Conservation (phyloP, 192 early-diverging fungal genomes). For the Mortierella claussenii region DNA sequence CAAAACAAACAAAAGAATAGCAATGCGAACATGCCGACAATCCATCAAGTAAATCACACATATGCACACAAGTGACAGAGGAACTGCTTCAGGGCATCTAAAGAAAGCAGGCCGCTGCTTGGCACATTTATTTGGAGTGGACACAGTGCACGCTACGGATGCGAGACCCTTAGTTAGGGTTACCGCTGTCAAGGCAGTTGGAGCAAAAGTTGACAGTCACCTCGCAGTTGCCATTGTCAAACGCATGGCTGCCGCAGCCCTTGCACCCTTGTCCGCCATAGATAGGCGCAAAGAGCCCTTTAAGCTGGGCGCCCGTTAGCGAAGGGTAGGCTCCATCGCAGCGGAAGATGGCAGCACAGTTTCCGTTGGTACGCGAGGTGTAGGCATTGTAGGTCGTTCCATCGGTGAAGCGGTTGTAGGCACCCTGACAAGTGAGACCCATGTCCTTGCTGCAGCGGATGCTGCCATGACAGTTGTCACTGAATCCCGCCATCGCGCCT, state of each 20-base stretch:
- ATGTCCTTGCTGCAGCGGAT: conserved; percentile 29
- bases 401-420: conserved; percentile 40
- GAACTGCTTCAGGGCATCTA: too few relatives aligned
- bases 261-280: conserved; percentile 47
- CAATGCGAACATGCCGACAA: too few relatives aligned
- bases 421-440: conserved; percentile 14
- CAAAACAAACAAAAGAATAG: too few relatives aligned
- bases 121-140: too few relatives aligned
- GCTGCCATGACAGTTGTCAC: conserved; percentile 29
- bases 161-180: conserved; percentile 17
- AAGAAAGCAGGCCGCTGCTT: too few relatives aligned
- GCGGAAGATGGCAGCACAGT: conserved; percentile 32
- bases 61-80: too few relatives aligned
- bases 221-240: conserved; percentile 39
- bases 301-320: conserved; percentile 28
- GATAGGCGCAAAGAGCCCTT: conserved; percentile 29
- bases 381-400: conserved; percentile 17
- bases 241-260: conserved; percentile 49
- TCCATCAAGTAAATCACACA: too few relatives aligned
- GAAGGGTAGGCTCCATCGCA: conserved; percentile 19
- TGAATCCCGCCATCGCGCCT: conserved; percentile 2
- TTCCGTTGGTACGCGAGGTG: conserved; percentile 34
- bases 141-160: too few relatives aligned
- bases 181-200: conserved; percentile 20
- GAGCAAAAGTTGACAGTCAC: conserved; percentile 42